Percentiles rank a stretch among this genome's conserved stretches.
These are phyloP conservation scores for Coniochaeta pulveracea DNA, from an alignment of 2,329 filamentous ascomycete species.

Conservation along the genomic window DNA sequence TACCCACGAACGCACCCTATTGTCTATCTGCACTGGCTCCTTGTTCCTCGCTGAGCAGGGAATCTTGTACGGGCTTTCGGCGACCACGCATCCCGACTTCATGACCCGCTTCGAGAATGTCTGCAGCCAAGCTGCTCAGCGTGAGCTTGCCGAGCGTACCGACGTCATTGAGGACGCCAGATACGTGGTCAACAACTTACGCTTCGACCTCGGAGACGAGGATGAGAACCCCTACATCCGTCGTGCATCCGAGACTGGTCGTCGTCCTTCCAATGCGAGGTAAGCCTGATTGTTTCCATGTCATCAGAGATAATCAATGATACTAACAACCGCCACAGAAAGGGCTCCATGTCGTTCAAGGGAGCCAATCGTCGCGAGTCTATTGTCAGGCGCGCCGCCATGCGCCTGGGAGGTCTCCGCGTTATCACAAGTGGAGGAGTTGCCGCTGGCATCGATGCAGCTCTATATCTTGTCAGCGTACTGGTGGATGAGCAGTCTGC, in stretches of 20 bases:
- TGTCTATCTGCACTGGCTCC: slow-evolving; percentile 70
- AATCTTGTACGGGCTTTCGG: slow-evolving; percentile 66
- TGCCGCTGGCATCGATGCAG: slow-evolving; percentile 71
- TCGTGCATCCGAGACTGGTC: slow-evolving; percentile 56
- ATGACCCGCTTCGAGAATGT: slow-evolving; percentile 73
- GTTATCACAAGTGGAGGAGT: slow-evolving; percentile 74
- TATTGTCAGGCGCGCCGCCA: slow-evolving; percentile 64
- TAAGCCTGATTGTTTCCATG: slow-evolving; percentile 22
- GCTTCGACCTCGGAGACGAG: slow-evolving; percentile 72
- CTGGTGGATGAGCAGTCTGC: slow-evolving; percentile 69
- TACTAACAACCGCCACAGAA: slow-evolving; percentile 33
- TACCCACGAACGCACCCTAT: slow-evolving; percentile 66
- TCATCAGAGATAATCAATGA: slow-evolving; percentile 11
- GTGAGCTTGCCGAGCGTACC: slow-evolving; percentile 63
- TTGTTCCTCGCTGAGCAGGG: slow-evolving; percentile 68
- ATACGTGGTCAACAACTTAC: slow-evolving; percentile 85
- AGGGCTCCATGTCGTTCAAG: slow-evolving; percentile 76
- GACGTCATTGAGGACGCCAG: slow-evolving; percentile 71
- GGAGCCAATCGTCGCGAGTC: slow-evolving; percentile 66
- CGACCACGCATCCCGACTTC: slow-evolving; percentile 73
- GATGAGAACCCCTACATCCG: slow-evolving; percentile 78
- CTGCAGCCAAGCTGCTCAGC: slow-evolving; percentile 61
- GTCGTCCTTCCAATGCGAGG: slow-evolving; percentile 50
- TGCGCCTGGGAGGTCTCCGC: slow-evolving; percentile 58
- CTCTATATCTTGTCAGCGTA: slow-evolving; percentile 75